Percentiles rank a stretch among this genome's conserved stretches.
Evolutionary conservation across 2,329 filamentous ascomycete genomes (phyloP).

Genomic region (Pseudogymnoascus destructans): DNA sequence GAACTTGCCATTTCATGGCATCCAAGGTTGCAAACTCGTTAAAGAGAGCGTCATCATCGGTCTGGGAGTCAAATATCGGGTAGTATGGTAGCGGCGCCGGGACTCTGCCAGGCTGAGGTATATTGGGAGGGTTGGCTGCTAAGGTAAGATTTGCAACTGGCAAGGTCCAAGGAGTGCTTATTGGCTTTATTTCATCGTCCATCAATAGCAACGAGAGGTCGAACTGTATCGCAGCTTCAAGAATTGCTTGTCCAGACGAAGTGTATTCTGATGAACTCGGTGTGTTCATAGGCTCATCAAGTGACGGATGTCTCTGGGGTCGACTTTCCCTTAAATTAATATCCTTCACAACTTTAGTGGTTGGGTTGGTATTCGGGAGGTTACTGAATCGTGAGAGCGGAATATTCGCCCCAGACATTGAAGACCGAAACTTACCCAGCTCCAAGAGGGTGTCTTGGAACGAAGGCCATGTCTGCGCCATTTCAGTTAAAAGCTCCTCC

Average conservation of each 20-base stretch:
- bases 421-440: neutral
- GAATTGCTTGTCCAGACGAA: neutral
- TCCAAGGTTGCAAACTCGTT: constrained; percentile 45
- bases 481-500: neutral
- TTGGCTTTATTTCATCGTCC: neutral
- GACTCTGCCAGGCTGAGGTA: constrained; percentile 9
- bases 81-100: constrained; percentile 11
- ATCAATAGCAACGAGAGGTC: neutral
- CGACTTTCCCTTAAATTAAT: neutral
- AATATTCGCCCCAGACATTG: neutral
- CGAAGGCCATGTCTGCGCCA: constrained; percentile 2
- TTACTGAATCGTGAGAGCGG: neutral
- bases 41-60: constrained; percentile 36
- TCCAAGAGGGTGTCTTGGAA: constrained; percentile 4
- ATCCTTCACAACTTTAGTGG: neutral
- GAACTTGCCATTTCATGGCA: constrained; percentile 33
- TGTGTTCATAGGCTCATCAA: neutral
- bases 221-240: constrained; percentile 5
- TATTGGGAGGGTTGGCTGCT: neutral
- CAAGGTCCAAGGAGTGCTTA: neutral
- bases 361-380: neutral
- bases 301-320: neutral
- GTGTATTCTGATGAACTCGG: constrained; percentile 7
- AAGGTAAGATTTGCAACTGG: neutral
- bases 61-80: constrained; percentile 18